Percentiles rank a stretch among this genome's conserved stretches.
Conservation (phyloP, 176 grass and related monocot species). For the Stipa capillata region DNA sequence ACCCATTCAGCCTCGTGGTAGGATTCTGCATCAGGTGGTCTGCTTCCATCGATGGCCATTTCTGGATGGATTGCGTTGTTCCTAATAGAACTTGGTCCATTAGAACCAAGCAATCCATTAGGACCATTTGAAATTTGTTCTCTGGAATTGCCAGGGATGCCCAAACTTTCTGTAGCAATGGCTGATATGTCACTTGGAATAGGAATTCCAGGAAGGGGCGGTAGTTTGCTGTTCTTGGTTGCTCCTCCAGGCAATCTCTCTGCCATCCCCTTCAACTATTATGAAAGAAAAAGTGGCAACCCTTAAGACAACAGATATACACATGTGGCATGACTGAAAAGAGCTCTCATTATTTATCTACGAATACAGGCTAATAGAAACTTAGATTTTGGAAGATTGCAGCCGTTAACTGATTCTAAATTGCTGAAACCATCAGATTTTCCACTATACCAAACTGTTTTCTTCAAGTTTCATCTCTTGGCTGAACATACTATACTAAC, state of each 20-base stretch:
- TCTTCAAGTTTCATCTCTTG: background rate
- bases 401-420: background rate
- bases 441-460: background rate
- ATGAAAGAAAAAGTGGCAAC: background rate
- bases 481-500: background rate
- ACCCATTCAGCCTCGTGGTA: conserved; percentile 83
- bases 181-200: conserved; percentile 42
- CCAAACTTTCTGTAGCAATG: conserved; percentile 40
- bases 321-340: background rate
- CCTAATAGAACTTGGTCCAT: conserved; percentile 54
- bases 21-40: conserved; percentile 33
- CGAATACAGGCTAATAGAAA: background rate
- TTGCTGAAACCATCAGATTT: conserved; percentile 5
- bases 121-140: conserved; percentile 50
- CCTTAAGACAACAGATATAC: conserved; percentile 3
- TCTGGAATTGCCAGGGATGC: conserved; percentile 30
- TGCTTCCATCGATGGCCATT: conserved; percentile 58
- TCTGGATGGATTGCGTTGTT: conserved; percentile 39
- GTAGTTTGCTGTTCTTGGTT: conserved; percentile 50
- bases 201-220: conserved; percentile 38
- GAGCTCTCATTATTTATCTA: background rate
- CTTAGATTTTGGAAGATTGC: background rate
- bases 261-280: conserved; percentile 90
- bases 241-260: conserved; percentile 69
- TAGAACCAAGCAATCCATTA: conserved; percentile 40